A percentile compares a stretch with the other conserved stretches of the same genome.
Conservation (phyloP, 495 filamentous ascomycete genomes). For the Xylaria sp. region DNA sequence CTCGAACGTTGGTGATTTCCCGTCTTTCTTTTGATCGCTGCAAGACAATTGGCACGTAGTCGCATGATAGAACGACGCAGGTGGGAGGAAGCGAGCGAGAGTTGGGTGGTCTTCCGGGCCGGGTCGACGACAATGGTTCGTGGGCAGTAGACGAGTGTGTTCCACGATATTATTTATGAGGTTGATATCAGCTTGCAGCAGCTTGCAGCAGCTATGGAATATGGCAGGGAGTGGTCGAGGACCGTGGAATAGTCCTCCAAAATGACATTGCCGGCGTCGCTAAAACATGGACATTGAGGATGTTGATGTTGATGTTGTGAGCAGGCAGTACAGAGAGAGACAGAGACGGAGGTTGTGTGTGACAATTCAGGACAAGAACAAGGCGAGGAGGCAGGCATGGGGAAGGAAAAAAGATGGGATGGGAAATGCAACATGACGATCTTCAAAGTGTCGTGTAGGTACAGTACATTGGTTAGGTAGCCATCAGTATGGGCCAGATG, state of each 20-base stretch:
- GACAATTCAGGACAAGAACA: not conserved
- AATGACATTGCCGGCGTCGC: not conserved
- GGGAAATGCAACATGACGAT: not conserved
- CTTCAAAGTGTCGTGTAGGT: not conserved
- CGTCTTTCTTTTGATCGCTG: slow-evolving; percentile 1
- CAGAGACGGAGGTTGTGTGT: not conserved
- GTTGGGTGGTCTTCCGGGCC: not conserved
- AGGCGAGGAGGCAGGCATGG: not conserved
- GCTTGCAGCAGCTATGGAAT: not conserved
- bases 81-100: not conserved
- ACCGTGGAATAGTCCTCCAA: not conserved
- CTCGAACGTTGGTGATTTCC: not conserved
- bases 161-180: too few species aligned
- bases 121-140: not conserved
- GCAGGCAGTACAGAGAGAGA: not conserved
- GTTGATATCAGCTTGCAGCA: not conserved
- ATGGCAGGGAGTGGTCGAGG: slow-evolving; percentile 14
- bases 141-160: not conserved
- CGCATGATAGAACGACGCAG: slow-evolving; percentile 8
- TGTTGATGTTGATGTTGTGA: too few species aligned
- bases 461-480: not conserved
- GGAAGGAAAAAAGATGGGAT: not conserved
- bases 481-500: too few species aligned
- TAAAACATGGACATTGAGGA: not conserved
- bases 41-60: not conserved